Evolutionary conservation across 164 flowering plant species (phyloP).

Genomic region (Kalanchoe fedtschenkoi): DNA sequence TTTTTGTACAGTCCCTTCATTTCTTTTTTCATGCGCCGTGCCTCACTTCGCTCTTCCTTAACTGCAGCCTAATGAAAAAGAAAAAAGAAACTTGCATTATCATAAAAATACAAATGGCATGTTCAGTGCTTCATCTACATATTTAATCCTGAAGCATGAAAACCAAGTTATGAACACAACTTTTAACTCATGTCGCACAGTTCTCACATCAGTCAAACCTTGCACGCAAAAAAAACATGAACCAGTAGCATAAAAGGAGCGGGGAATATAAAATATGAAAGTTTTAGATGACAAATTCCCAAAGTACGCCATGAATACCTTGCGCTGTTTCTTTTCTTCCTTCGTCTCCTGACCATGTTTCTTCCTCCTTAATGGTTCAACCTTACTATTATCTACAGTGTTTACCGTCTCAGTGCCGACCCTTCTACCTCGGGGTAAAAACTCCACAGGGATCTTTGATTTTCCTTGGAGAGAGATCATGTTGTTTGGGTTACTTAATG

Average conservation of each 20-base stretch:
- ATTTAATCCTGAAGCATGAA: background rate
- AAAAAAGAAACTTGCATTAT: background rate
- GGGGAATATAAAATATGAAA: no score
- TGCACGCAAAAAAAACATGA: background rate
- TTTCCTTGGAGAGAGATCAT: slow-evolving; percentile 67
- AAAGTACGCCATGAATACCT: slow-evolving; percentile 34
- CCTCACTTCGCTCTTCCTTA: slow-evolving; percentile 76
- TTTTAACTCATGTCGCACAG: background rate
- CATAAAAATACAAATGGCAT: background rate
- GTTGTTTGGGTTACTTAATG: slow-evolving; percentile 17
- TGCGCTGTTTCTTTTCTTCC: slow-evolving; percentile 90
- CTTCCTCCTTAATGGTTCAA: slow-evolving; percentile 33
- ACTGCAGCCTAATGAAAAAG: slow-evolving; percentile 71
- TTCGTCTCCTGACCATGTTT: slow-evolving; percentile 64
- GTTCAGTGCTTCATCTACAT: background rate
- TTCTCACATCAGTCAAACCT: background rate
- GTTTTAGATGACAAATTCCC: no score
- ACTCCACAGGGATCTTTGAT: slow-evolving; percentile 72
- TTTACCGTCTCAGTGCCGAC: slow-evolving; percentile 28
- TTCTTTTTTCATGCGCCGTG: slow-evolving; percentile 68
- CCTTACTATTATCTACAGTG: slow-evolving; percentile 11
- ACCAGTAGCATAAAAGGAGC: background rate
- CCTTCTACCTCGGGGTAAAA: slow-evolving; percentile 41
- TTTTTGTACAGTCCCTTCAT: slow-evolving; percentile 49
- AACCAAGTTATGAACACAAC: no score